Evolutionary conservation across 768 basidiomycete genomes (phyloP).

Genomic region (Piloderma croceum): DNA sequence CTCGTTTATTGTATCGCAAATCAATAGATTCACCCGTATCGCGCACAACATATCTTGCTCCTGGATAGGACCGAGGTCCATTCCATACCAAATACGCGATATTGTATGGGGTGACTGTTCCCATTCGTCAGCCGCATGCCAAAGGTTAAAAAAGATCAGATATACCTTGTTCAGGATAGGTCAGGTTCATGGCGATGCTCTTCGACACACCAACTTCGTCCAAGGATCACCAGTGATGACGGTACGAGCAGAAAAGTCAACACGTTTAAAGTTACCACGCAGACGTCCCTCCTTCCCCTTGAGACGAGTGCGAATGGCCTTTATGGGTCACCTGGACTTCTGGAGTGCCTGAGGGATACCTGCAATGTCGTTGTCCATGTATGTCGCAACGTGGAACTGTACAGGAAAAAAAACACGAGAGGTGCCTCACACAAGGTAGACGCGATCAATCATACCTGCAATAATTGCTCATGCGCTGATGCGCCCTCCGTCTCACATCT

Average conservation of each 20-base stretch:
- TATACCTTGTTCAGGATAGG: slow-evolving; percentile 92
- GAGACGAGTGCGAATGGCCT: slow-evolving; percentile 97
- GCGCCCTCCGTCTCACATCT: slow-evolving; percentile 95
- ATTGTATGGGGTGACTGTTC: too few relatives aligned
- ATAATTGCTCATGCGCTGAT: slow-evolving; percentile 90
- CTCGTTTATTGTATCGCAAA: too few relatives aligned
- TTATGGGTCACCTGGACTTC: slow-evolving; percentile 95
- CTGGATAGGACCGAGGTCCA: slow-evolving; percentile 91
- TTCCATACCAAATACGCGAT: slow-evolving; percentile 90
- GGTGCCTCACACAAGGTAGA: not conserved
- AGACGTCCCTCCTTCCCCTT: slow-evolving; percentile 98
- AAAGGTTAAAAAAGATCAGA: too few relatives aligned
- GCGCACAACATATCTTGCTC: slow-evolving; percentile 91
- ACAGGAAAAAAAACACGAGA: slow-evolving; percentile 5
- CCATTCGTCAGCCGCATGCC: too few relatives aligned
- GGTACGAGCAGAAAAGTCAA: too few relatives aligned
- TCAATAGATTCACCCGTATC: slow-evolving; percentile 97
- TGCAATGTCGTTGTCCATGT: slow-evolving; percentile 99
- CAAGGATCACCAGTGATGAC: slow-evolving; percentile 99
- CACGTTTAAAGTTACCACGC: slow-evolving; percentile 92
- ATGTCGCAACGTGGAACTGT: slow-evolving; percentile 97
- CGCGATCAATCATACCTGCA: slow-evolving; percentile 38
- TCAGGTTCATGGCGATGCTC: too few relatives aligned
- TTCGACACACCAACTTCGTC: slow-evolving; percentile 96
- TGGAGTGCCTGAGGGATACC: too few relatives aligned